phyloP scores from a whole-genome alignment of 2,329 filamentous ascomycete species.

The Leptographium lundbergii region DNA sequence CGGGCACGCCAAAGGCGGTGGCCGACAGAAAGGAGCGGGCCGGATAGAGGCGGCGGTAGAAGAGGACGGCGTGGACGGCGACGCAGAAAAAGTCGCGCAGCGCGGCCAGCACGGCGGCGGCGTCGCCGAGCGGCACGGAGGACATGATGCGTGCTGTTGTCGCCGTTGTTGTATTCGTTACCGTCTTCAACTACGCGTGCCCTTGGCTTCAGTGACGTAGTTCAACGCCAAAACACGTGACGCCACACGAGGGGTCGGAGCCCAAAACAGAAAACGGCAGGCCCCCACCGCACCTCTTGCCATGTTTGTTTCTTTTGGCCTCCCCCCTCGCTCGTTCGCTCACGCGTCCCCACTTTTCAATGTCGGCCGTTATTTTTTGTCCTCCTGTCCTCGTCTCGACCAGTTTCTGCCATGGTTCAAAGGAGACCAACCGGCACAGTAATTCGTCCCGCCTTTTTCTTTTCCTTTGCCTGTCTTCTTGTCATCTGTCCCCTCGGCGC shows the following conservation, averaged over 20 bases:
- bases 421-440: background rate
- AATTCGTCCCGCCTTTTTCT: background rate
- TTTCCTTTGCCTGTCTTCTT: background rate
- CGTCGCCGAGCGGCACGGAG: constrained; percentile 15
- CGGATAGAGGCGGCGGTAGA: constrained; percentile 71
- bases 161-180: too few species aligned
- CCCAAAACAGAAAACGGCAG: background rate
- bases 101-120: constrained; percentile 47
- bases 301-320: background rate
- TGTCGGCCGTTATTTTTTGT: background rate
- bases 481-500: background rate
- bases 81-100: constrained; percentile 74
- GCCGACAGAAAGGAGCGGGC: constrained; percentile 62
- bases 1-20: constrained; percentile 70
- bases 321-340: background rate
- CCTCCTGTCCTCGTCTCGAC: background rate
- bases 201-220: background rate
- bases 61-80: constrained; percentile 75
- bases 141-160: background rate
- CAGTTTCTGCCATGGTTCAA: background rate
- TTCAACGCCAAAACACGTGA: constrained; percentile 4
- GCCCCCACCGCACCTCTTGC: background rate
- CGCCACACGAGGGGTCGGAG: background rate
- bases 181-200: too few species aligned
- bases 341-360: background rate